Conservation (phyloP, 768 basidiomycete species). For the Rickenella mellea region DNA sequence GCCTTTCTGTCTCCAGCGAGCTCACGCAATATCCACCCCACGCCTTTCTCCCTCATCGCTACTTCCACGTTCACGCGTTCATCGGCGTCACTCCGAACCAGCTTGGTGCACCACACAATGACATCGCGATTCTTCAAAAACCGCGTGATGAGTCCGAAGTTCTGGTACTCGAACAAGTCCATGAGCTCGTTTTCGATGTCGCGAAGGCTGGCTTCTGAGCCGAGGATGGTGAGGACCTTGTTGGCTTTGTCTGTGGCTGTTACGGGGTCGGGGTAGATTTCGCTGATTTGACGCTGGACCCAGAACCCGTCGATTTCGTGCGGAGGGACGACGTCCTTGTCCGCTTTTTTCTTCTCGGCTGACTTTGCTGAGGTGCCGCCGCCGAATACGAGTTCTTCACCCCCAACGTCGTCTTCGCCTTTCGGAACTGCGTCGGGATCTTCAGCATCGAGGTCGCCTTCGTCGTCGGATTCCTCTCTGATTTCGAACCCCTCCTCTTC, state of each 20-base stretch:
- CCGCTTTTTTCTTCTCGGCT: constrained; percentile 42
- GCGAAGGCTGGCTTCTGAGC: constrained; percentile 77
- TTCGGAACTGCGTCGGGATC: constrained; percentile 31
- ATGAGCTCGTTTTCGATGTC: constrained; percentile 95
- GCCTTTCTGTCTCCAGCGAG: constrained; percentile 73
- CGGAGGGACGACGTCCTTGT: constrained; percentile 78
- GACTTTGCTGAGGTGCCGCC: constrained; percentile 43
- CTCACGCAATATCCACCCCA: constrained; percentile 91
- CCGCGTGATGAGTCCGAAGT: constrained; percentile 81
- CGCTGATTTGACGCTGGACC: constrained; percentile 91
- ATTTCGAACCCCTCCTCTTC: constrained; percentile 87
- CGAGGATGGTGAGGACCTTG: constrained; percentile 73
- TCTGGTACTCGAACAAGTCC: constrained; percentile 91
- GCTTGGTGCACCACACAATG: constrained; percentile 95
- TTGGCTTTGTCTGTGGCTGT: constrained; percentile 89
- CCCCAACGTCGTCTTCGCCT: constrained; percentile 37
- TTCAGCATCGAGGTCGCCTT: constrained; percentile 51
- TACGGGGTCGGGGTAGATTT: constrained; percentile 88
- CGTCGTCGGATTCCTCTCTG: constrained; percentile 70
- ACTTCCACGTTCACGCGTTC: constrained; percentile 92
- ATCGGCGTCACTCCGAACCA: constrained; percentile 81
- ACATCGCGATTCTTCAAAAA: constrained; percentile 95
- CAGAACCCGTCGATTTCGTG: constrained; percentile 95
- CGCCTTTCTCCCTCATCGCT: constrained; percentile 94
- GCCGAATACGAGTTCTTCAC: constrained; percentile 75